Percentiles rank a stretch among this genome's conserved stretches.
Evolutionary conservation across 2,329 filamentous ascomycete species (phyloP).

Genomic region (Calycina marina): DNA sequence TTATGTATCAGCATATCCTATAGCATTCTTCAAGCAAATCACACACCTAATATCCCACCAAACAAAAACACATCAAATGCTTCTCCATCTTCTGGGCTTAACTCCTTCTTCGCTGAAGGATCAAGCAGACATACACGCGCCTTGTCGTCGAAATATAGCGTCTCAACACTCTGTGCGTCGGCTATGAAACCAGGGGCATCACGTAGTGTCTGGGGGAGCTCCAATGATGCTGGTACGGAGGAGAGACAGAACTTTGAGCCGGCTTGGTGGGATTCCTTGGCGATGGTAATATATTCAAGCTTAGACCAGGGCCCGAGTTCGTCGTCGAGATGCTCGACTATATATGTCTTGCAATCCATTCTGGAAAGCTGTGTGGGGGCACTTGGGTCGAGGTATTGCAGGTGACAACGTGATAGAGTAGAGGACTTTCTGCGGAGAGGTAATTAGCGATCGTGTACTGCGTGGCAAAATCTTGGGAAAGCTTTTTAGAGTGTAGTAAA

Average conservation of each 20-base stretch:
- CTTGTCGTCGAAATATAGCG: constrained; percentile 59
- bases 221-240: constrained; percentile 57
- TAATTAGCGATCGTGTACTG: no score
- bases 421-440: no score
- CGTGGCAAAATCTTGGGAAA: no score
- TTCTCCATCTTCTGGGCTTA: constrained; percentile 70
- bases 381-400: no score
- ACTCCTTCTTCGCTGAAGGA: constrained; percentile 65
- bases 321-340: constrained; percentile 92
- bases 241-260: constrained; percentile 66
- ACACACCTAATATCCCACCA: constrained; percentile 79
- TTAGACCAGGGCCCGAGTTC: constrained; percentile 91
- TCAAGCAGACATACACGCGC: constrained; percentile 77
- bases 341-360: constrained; percentile 58
- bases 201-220: constrained; percentile 43
- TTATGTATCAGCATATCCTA: constrained; percentile 13
- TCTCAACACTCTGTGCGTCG: constrained; percentile 67
- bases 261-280: constrained; percentile 56
- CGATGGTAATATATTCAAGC: constrained; percentile 82
- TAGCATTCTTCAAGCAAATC: no score
- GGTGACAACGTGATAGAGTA: no score
- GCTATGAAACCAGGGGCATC: constrained; percentile 49
- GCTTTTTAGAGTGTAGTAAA: no score
- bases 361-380: no score
- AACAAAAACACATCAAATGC: constrained; percentile 86